Base-by-base conservation (phyloP, 1,284 basidiomycete species). In the Heterobasidion annosum region DNA sequence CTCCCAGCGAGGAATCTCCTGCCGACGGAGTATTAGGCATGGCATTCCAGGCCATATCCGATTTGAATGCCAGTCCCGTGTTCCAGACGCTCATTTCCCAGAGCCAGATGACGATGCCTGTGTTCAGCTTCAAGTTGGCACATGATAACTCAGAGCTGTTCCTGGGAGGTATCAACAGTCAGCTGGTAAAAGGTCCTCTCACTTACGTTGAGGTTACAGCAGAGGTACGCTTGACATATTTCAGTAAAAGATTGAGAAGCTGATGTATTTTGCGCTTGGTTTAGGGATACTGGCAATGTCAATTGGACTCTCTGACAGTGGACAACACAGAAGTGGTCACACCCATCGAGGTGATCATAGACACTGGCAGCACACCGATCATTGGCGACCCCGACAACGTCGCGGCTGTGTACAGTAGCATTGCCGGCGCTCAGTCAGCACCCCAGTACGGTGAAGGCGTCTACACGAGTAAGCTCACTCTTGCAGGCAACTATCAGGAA, bases 81-180 rank as follows among this genome's bases (percentile, higher is more conserved):
- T 68, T 72, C 64, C 58, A 63, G 56, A 68, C 62, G 8, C 64
- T 68, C 3, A 43, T 65, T 48, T 43, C 58, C 8, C 62, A 74
- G 57, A 62, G 63, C 50, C 59, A 63, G 42, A 67, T 73, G 51
- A 53, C 62, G 13, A 53, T 64, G 25, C 61, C 64, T 34, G 64
- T 68, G 35, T 81, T 80, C 63, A 70, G 65, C n/a, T 78, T 82
- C 67, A 75, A 76, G 58, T 48, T 55, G 34, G 25, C 54, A 7
- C 5, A 25, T 16, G 34, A 43, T 47, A 63, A 64, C 15, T 65
- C 66, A 8, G 68, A 71, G 57, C 70, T 79, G 18, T 70, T 60
- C 58, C 66, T 79, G 18, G 78, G 78, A 32, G 71, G 72, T 7
- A 49, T 56, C 9, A 58, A 67, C 56, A 34, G 32, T 3, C 25